Conservation (phyloP, 2,329 filamentous ascomycete genomes). For the Chaetomium globosum region DNA sequence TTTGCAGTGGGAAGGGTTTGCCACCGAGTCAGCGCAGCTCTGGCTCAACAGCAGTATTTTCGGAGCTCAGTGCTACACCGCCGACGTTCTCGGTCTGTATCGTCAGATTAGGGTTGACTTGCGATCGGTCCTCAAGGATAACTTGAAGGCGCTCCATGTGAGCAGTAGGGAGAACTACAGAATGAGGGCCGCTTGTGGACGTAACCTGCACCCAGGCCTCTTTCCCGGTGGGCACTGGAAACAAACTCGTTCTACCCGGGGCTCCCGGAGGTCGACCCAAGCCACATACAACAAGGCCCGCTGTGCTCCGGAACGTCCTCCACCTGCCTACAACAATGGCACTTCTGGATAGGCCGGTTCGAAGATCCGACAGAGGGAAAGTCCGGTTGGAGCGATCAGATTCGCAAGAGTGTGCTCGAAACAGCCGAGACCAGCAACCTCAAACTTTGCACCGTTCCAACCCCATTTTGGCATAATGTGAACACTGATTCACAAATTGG, state of each 20-base stretch:
- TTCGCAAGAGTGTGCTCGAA: background rate
- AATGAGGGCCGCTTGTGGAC: background rate
- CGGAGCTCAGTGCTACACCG: background rate
- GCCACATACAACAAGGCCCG: background rate
- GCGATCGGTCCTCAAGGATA: background rate
- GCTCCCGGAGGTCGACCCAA: background rate
- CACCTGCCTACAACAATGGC: background rate
- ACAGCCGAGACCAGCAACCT: background rate
- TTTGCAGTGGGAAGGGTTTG: background rate
- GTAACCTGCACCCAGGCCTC: background rate
- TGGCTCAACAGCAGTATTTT: background rate
- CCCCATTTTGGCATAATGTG: too few relatives aligned
- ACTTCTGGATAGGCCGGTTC: background rate
- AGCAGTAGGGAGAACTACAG: background rate
- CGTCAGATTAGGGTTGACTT: background rate
- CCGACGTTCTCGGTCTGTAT: background rate
- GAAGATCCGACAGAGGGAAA: background rate
- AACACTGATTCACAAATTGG: too few relatives aligned
- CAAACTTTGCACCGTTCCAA: too few relatives aligned
- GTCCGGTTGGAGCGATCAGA: background rate
- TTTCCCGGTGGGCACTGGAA: background rate
- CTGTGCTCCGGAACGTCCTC: background rate
- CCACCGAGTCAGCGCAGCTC: background rate
- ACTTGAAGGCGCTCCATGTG: background rate
- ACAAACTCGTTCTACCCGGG: background rate